Evolutionary conservation across 257 asterid species (phyloP), one percentile per base, ranked within the genome.

Genomic region (Solanum neorickii): DNA sequence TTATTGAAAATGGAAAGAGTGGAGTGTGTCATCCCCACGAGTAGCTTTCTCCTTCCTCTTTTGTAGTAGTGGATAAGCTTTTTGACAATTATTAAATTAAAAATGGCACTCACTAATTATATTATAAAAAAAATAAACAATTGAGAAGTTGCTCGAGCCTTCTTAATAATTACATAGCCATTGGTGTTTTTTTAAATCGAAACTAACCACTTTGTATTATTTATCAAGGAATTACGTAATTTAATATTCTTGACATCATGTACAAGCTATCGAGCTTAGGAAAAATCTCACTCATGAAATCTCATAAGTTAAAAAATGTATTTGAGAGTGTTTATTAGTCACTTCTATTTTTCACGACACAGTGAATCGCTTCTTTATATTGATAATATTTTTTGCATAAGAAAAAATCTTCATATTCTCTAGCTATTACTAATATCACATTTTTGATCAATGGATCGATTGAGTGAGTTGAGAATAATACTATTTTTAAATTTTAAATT

Each of bases 291-390:
- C 68, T 23, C 13, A 60, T 9, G 3, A 23, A 9, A 60, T 60
- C 29, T 60, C 14, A 23, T 21, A 60, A 13, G 6, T 5, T 1
- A 37, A 37, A 35, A 37, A 60, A 9, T n/a, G 2, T 60, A 5
- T 3, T 60, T 5, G 2, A 9, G 0, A 10, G 3, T 1, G 3
- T 60, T 23, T 11, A 60, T n/a, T 0, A 1, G 15, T 59, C 12
- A 59, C 2, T 21, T 59, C 3, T 21, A 59, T 59, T 12, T 59
- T 21, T 8, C 12, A 7, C 21, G 2, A 21, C 66, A 1, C 0
- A 21, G 6, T 0, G 0, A 59, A 0, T 59, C 0, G 1, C 21
- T 52, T 18, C 11, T 52, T 15, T 8, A 1, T 15, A 49, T 52
- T 3, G 11, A 18, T 2, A 18, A 52, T 18, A 6, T 52, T 52